A percentile compares a stretch with the other conserved stretches of the same genome.
phyloP scores from a whole-genome alignment of 1,139 yeast genomes.

The Magnusiomyces magnusii region DNA sequence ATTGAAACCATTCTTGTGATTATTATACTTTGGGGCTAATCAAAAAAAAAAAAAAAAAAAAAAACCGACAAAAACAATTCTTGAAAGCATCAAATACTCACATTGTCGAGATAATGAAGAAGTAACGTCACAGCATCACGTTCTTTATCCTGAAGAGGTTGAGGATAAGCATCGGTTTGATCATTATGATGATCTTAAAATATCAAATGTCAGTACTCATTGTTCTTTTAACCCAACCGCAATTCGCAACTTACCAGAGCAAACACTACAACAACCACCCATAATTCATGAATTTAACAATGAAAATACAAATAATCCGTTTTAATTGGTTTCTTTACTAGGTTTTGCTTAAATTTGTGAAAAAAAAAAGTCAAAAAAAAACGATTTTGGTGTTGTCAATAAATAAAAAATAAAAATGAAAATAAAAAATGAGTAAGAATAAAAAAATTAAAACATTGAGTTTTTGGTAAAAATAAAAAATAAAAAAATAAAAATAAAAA shows the following conservation, averaged over 20 bases:
- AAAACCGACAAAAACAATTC: background rate
- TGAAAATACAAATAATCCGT: no score
- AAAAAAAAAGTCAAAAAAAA: no score
- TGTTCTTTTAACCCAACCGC: no score
- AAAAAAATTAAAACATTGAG: background rate
- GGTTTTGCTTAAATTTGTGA: no score
- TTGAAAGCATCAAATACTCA: slow-evolving; percentile 25
- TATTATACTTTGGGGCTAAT: no score
- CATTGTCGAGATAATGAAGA: slow-evolving; percentile 80
- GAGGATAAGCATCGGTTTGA: background rate
- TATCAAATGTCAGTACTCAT: no score
- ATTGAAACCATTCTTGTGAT: background rate
- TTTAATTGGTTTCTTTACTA: no score
- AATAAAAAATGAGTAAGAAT: background rate
- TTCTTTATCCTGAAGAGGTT: slow-evolving; percentile 55
- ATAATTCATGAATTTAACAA: background rate
- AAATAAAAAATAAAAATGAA: background rate
- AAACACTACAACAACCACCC: slow-evolving; percentile 7
- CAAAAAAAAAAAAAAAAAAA: no score
- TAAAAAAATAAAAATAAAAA: background rate
- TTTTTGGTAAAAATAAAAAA: background rate
- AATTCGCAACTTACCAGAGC: slow-evolving; percentile 1
- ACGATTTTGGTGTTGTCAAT: background rate
- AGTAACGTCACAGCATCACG: slow-evolving; percentile 92
- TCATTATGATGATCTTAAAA: background rate